phyloP scores from a whole-genome alignment of 441 rosid genomes.

The Pelargonium australe region DNA sequence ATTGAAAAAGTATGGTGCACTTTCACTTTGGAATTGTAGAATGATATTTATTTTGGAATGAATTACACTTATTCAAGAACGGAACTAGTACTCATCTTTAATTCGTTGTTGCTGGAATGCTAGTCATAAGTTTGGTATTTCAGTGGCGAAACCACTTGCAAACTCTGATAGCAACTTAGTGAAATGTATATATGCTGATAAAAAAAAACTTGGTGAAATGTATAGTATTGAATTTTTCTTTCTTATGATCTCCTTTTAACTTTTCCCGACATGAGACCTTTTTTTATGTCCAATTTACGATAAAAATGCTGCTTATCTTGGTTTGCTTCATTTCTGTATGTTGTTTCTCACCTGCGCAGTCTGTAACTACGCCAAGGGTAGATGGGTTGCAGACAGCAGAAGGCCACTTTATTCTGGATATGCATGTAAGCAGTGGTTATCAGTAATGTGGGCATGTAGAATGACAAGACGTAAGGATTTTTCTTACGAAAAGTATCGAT shows the following conservation, averaged over 20 bases:
- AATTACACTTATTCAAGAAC: no score
- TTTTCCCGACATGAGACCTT: background rate
- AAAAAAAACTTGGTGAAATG: background rate
- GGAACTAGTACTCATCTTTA: no score
- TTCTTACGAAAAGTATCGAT: conserved; percentile 59
- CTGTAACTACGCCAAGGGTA: conserved; percentile 77
- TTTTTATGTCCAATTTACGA: background rate
- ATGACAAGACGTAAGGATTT: conserved; percentile 63
- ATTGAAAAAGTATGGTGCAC: background rate
- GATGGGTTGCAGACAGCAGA: conserved; percentile 59
- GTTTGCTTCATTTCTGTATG: background rate
- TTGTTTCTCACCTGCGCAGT: conserved; percentile 31
- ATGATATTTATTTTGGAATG: background rate
- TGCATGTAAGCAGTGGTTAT: conserved; percentile 78
- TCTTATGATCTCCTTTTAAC: background rate
- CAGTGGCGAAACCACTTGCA: no score
- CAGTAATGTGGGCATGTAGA: conserved; percentile 89
- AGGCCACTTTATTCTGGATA: conserved; percentile 68
- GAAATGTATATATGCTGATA: background rate
- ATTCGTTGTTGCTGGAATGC: no score
- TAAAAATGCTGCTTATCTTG: background rate
- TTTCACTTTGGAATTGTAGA: background rate
- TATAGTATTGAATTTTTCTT: background rate
- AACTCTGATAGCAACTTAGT: background rate
- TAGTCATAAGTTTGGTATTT: no score